These are phyloP conservation scores for Eremothecium cymbalariae DNA, from an alignment of 1,139 yeast species.

Conservation along the genomic window DNA sequence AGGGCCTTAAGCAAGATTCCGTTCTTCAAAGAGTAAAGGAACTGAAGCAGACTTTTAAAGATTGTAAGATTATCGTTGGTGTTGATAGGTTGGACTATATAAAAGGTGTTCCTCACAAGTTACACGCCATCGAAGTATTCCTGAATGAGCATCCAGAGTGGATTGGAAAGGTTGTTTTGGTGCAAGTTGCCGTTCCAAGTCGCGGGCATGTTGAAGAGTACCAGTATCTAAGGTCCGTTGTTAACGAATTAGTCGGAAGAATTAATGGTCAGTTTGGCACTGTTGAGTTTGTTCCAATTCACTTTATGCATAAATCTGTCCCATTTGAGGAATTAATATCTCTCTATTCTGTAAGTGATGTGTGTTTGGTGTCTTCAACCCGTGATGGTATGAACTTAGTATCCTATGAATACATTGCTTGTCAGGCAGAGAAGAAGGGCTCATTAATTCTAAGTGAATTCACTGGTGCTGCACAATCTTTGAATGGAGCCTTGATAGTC, in stretches of 20 bases:
- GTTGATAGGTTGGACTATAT: conserved; percentile 93
- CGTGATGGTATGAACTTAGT: conserved; percentile 98
- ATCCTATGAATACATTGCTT: conserved; percentile 91
- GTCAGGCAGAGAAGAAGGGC: conserved; percentile 84
- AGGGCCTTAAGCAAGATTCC: conserved; percentile 56
- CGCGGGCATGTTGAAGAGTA: conserved; percentile 98
- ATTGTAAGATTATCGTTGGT: conserved; percentile 82
- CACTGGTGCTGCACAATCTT: conserved; percentile 98
- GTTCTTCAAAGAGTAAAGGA: conserved; percentile 61
- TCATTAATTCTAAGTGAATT: conserved; percentile 82
- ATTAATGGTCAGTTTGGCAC: conserved; percentile 96
- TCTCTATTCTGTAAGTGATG: conserved; percentile 77
- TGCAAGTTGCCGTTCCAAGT: conserved; percentile 96
- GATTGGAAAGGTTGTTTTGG: conserved; percentile 93
- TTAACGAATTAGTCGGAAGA: conserved; percentile 92
- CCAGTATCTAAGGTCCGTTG: conserved; percentile 86
- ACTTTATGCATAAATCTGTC: conserved; percentile 86
- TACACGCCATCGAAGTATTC: conserved; percentile 92
- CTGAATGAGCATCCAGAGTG: conserved; percentile 92
- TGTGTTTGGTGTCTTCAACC: conserved; percentile 86
- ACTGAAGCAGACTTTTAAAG: conserved; percentile 54
- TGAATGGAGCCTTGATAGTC: conserved; percentile 87
- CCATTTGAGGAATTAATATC: conserved; percentile 88
- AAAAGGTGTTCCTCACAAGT: conserved; percentile 94
- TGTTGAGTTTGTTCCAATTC: conserved; percentile 95